These are phyloP conservation scores for Macrocybe gigantea DNA, from an alignment of 768 basidiomycete genomes.

Conservation along the genomic window DNA sequence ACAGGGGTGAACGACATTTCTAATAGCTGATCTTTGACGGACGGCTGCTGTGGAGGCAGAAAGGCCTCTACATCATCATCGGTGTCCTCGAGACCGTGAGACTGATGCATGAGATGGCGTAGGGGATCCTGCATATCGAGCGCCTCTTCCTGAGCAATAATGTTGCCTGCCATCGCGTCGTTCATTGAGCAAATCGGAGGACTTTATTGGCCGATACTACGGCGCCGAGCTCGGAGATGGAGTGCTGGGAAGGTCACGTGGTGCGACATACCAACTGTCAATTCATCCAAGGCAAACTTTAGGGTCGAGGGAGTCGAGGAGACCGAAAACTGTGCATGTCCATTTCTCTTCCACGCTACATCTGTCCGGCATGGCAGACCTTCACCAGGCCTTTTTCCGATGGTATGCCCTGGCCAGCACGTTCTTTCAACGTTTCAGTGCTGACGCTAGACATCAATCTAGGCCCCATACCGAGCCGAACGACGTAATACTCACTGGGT, in stretches of 20 bases:
- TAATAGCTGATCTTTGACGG: conserved; percentile 41
- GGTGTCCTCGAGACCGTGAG: conserved; percentile 21
- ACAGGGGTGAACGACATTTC: conserved; percentile 31
- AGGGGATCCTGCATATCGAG: conserved; percentile 56
- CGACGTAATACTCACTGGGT: conserved; percentile 66
- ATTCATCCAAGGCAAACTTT: too few species aligned
- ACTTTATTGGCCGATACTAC: too few species aligned
- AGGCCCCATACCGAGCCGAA: conserved; percentile 57
- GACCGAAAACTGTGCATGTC: too few species aligned
- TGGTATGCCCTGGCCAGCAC: conserved; percentile 31
- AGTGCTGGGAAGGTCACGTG: too few species aligned
- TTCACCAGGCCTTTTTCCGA: conserved; percentile 44
- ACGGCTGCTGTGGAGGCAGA: conserved; percentile 50
- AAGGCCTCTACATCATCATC: conserved; percentile 14
- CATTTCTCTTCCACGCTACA: neutral
- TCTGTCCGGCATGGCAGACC: conserved; percentile 9
- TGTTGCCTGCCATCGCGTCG: conserved; percentile 11
- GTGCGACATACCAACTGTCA: too few species aligned
- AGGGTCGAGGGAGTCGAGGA: too few species aligned
- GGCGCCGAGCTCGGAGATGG: too few species aligned
- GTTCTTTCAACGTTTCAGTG: neutral
- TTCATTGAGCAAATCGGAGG: conserved; percentile 1
- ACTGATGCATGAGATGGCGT: conserved; percentile 46
- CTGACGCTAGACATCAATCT: conserved; percentile 2
- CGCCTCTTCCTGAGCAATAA: conserved; percentile 44